Evolutionary conservation across 164 flowering plant species (phyloP), one percentile per base, ranked within the genome.

Genomic region (Kingdonia uniflora): DNA sequence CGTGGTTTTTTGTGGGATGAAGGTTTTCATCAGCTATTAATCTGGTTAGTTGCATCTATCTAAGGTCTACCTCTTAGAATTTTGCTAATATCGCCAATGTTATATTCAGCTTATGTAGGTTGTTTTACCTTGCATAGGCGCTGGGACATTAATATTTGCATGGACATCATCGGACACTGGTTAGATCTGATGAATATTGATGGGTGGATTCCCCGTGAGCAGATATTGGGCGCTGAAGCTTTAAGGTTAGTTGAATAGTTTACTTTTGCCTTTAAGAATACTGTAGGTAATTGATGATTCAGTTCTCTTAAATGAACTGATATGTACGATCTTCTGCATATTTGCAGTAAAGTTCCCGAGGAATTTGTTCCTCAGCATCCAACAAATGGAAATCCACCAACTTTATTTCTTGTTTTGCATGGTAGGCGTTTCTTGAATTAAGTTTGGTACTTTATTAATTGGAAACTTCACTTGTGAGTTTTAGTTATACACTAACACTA

Each of bases 201-300:
- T 68, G 99, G 99, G 45, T 94, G 97, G 99, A 94, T 94, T 67
- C 99, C 97, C 14, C 90, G 96, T 40, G 97, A 94, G 58, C 96
- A 85, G 70, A 89, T 94, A 57, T 76, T 94, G 72, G 99, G 97
- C 59, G 89, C 96, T 57, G 97, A 94, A 79, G 99, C 97, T 65
- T 63, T 81, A 45, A 89, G 99, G 99, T 89, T 48, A 61, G 55
- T 48, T 22, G 19, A 13, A 40, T 24, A 5, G 14, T 23, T 51
- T 59, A 11, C 21, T 19, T 11, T 44, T 8, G 33, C 39, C 21
- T 37, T 35, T 14, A 49, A 47, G 49, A 33, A 13, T 55, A 38
- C 42, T 24, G 19, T 26, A 39, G 35, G n/a, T 48, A 48, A 20
- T 7, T 8, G 5, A 10, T 44, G 19, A 44, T 19, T 5, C 20